Evolutionary conservation across 2,329 filamentous ascomycete genomes (phyloP), one percentile per base, ranked within the genome.

Genomic region (Penicillium sp.): DNA sequence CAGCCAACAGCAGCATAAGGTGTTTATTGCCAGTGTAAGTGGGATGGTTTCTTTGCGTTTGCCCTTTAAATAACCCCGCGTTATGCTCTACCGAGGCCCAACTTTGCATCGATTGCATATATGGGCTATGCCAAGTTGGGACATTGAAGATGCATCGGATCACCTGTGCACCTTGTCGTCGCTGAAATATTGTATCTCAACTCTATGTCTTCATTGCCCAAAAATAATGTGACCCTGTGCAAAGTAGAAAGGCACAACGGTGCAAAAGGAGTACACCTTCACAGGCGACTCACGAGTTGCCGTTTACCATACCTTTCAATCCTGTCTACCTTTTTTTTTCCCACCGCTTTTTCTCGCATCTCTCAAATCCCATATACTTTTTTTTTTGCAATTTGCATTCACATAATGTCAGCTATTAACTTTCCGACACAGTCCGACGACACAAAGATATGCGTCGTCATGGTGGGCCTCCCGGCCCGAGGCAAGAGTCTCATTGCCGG

Each of bases 401-500:
- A 11, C 36, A 51, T 34, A 10, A 62, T 53, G 51, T 19, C 23
- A 29, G 19, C 30, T n/a, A 36, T 46, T 57, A 53, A 55, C 47
- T 78, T 84, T 66, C 88, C 87, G 68, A 83, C 92, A 61, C 88
- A 96, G 90, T 90, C 89, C 67, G 93, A 97, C 80, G 91, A 97
- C 75, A 93, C 90, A 57, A 90, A 90, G 74, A 95, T 99, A 78
- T 97, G 93, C 75, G 92, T 99, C 61, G 91, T 99, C 67, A 97
- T 99, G 94, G 94, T 99, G 57, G 94, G 94, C 63, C 81, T 99
- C 71, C 94, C 94, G 51, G 94, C 94, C 58, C 83, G 94, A 65
- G 94, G 94, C 69, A 99, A 99, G 83, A 96, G 91, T 78, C 85
- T 96, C 74, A 97, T 99, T 72, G 93, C 94, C 64, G 91, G 96